Evolutionary conservation across 176 grass and related monocot species (phyloP), one percentile per base, ranked within the genome.

Genomic region (Raddia guianensis): DNA sequence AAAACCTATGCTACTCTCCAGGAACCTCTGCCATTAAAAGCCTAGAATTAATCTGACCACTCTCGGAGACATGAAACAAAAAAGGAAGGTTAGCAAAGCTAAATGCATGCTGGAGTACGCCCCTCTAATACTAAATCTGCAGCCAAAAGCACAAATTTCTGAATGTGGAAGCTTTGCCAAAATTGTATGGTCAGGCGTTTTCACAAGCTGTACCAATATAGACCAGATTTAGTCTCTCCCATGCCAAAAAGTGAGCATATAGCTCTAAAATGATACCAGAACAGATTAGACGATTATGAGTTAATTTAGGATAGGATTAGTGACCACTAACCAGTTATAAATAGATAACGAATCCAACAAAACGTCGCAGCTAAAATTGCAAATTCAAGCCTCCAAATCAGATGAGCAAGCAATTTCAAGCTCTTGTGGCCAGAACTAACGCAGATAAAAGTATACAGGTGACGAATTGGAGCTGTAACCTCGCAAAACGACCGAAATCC

Each of bases 321-420:
- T 46, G 44, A 63, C 5, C 1, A 20, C 13, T 27, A 20, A 63
- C 5, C 1, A 64, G 49, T 2, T 34, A 60, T n/a, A 9, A 34
- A 67, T n/a, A 79, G 14, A 66, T 35, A 49, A 72, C 9, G 46
- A 72, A 42, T 57, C 44, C 18, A n/a, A 3, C 1, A 14, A 49
- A 64, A 49, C 8, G 56, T 13, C 1, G n/a, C 49, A 34, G 37
- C n/a, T 53, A 16, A 8, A 18, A 16, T 46, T 45, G 48, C 46
- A 63, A 52, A 8, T 45, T 7, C n/a, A 77, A 77, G 33, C 66
- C 9, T 19, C 35, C 44, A 82, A 70, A 53, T 75, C 9, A 9
- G 48, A 49, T 0, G 63, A 85, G 56, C 7, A 75, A 75, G 76
- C 40, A 66, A 83, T 8, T 42, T 19, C 74, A 49, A 32, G 12